Base-by-base conservation (phyloP, 768 basidiomycete genomes). In the Kwoniella newhampshirensis region DNA sequence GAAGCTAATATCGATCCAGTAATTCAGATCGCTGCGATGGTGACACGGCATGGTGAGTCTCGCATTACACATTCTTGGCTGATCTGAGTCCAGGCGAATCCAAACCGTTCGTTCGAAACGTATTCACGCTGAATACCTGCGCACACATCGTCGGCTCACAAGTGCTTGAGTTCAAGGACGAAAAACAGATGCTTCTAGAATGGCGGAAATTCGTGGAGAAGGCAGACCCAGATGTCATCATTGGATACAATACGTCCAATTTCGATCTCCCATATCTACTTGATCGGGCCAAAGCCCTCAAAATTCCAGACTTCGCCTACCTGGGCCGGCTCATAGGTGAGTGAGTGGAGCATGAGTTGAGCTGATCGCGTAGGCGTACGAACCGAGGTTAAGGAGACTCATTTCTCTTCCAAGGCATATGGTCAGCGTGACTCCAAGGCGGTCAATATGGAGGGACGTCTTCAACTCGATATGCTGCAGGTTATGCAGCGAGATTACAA, bases 401-500 rank as follows among this genome's bases (percentile, higher is more conserved):
- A 99, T 74, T 99, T 99, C 78, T 96, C 92, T 5, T 97, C 93
- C 0, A 96, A 91, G 72, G 96, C 96, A 0, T 98, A 92, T 67
- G 96, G 96, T 18, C 89, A 91, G 67, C 88, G 96, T 46, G 92
- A 96, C 75, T 96, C 92, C 0, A 98, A 98, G 74, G 91, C 92
- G 53, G 92, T 93, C 0, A 78, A 81, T 11, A 82, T 98, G 25
- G 90, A 94, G 61, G 96, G 96, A 25, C 86, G 96, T 23, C 79
- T 99, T 9, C 96, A 98, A 76, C 84, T 99, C 48, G 96, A 99
- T 80, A 79, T 99, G 15, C 82, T 99, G 32, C 92, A 97, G 66
- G 92, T 90, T 74, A 98, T 99, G 92, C 94, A 98, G 70, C 85
- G 96, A 63, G 96, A 99, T 76, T 88, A 97, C 79, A 99, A 98